Percentiles rank a stretch among this genome's conserved stretches.
phyloP scores from a whole-genome alignment of 164 flowering plant genomes.

The Malania oleifera region DNA sequence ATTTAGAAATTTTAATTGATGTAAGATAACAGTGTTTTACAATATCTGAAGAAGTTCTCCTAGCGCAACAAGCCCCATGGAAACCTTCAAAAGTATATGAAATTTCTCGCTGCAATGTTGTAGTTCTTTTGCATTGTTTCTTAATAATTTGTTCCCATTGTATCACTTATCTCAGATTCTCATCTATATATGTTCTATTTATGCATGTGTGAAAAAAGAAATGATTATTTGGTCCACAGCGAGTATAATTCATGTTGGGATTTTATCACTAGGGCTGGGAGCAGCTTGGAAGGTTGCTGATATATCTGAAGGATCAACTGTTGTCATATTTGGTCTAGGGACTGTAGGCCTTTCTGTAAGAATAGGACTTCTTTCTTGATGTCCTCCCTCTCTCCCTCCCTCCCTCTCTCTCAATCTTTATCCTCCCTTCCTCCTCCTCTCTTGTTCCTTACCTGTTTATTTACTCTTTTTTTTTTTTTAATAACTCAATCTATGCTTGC shows the following conservation, averaged over 20 bases:
- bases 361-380: conserved; percentile 1
- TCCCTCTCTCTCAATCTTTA: too few species aligned
- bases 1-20: too few species aligned
- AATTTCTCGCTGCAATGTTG: neutral
- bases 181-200: too few species aligned
- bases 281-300: conserved; percentile 99
- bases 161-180: too few species aligned
- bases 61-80: neutral
- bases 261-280: conserved; percentile 60
- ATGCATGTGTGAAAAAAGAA: neutral
- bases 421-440: too few species aligned
- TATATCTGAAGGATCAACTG: conserved; percentile 72
- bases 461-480: too few species aligned
- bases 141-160: neutral
- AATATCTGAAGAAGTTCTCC: too few species aligned
- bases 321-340: conserved; percentile 92
- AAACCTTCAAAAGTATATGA: neutral
- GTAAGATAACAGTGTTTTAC: too few species aligned
- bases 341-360: conserved; percentile 97
- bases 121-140: neutral
- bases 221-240: neutral
- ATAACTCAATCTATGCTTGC: too few species aligned
- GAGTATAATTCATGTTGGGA: neutral
- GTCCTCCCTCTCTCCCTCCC: too few species aligned
- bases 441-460: too few species aligned